Percentiles rank a stretch among this genome's conserved stretches.
phyloP scores from a whole-genome alignment of 2,329 filamentous ascomycete species.

The Pseudocercospora musae region DNA sequence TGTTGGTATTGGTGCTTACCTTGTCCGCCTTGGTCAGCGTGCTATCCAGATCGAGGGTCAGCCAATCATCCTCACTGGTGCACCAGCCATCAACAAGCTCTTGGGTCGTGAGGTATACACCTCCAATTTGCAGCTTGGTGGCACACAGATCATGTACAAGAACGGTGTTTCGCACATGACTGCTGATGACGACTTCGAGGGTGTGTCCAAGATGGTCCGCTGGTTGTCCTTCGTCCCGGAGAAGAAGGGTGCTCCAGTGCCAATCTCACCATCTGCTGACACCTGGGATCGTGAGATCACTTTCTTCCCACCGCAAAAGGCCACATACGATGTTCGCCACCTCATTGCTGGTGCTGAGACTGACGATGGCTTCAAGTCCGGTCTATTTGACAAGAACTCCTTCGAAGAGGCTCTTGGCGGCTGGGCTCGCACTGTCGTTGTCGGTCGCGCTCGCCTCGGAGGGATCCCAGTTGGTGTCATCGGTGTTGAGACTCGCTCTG shows the following conservation, averaged over 20 bases:
- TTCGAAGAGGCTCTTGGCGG: constrained; percentile 96
- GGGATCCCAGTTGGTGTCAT: constrained; percentile 99
- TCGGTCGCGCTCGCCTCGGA: constrained; percentile 91
- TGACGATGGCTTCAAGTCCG: constrained; percentile 79
- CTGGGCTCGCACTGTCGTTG: constrained; percentile 95
- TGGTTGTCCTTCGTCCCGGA: constrained; percentile 98
- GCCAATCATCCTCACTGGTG: constrained; percentile 97
- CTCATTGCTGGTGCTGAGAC: constrained; percentile 86
- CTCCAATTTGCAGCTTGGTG: constrained; percentile 97
- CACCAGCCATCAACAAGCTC: constrained; percentile 95
- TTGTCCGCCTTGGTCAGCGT: constrained; percentile 96
- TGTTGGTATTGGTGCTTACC: constrained; percentile 98
- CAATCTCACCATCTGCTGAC: constrained; percentile 83
- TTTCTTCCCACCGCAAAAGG: constrained; percentile 76
- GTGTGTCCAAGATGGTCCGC: constrained; percentile 94
- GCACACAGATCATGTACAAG: constrained; percentile 99
- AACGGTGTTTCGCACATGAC: constrained; percentile 99
- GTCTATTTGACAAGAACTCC: constrained; percentile 94
- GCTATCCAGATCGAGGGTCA: constrained; percentile 98
- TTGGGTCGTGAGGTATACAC: constrained; percentile 98
- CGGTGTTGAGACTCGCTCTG: constrained; percentile 88
- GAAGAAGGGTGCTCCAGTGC: constrained; percentile 87
- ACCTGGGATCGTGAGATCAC: constrained; percentile 89
- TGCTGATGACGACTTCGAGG: constrained; percentile 93
- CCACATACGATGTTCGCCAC: constrained; percentile 89